Conservation (phyloP, 2,329 filamentous ascomycete genomes). For the Penicillium brasilianum region DNA sequence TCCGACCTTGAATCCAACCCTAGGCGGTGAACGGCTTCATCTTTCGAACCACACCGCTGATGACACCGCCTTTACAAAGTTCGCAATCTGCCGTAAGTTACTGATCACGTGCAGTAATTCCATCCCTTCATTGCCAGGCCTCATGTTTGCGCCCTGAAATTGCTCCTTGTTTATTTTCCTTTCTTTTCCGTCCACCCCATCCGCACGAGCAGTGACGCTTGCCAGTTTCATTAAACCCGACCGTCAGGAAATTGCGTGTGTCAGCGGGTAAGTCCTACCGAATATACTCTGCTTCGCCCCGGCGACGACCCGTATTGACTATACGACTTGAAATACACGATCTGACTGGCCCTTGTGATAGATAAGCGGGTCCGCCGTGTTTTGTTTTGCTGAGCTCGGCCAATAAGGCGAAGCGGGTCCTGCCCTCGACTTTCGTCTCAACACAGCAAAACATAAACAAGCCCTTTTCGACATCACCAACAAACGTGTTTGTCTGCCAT, state of each 20-base stretch:
- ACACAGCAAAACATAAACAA: conserved; percentile 37
- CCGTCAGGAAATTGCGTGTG: neutral
- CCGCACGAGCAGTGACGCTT: neutral
- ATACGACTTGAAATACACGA: neutral
- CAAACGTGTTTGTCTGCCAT: conserved; percentile 17
- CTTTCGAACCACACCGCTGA: too few relatives aligned
- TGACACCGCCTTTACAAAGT: too few relatives aligned
- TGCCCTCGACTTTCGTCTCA: conserved; percentile 19
- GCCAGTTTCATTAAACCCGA: too few relatives aligned
- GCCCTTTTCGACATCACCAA: conserved; percentile 13
- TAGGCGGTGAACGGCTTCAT: neutral
- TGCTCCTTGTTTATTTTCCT: neutral
- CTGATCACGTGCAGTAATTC: neutral
- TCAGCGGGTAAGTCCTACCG: neutral
- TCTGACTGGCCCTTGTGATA: conserved; percentile 4
- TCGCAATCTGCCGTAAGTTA: neutral
- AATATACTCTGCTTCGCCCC: neutral
- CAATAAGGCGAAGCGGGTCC: conserved; percentile 25
- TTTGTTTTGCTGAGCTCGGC: conserved; percentile 32
- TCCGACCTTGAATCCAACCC: conserved; percentile 17
- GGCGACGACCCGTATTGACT: conserved; percentile 2
- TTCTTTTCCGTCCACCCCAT: neutral
- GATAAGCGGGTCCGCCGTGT: conserved; percentile 23
- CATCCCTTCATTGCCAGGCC: conserved; percentile 4
- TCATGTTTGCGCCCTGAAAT: neutral